A percentile compares a stretch with the other conserved stretches of the same genome.
Conservation (phyloP, 768 basidiomycete species). For the Pisolithus microcarpus region DNA sequence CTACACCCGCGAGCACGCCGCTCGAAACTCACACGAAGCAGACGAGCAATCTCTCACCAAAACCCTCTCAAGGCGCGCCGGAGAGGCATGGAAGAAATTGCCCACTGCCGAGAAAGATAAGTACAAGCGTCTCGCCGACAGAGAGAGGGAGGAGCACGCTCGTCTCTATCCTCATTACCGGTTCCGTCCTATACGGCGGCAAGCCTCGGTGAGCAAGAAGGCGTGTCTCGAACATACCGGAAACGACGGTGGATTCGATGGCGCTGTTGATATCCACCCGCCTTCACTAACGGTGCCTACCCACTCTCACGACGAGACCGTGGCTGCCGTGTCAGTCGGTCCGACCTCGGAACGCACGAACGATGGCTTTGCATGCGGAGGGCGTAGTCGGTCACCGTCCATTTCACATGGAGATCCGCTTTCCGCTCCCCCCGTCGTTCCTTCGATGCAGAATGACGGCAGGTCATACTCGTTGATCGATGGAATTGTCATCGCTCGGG, state of each 20-base stretch:
- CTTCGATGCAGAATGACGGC: neutral
- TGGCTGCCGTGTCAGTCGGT: neutral
- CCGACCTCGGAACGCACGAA: neutral
- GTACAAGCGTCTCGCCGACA: constrained; percentile 48
- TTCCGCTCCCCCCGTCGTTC: neutral
- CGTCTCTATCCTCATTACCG: constrained; percentile 55
- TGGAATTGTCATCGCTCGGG: neutral
- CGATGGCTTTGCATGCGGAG: neutral
- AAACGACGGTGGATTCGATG: constrained; percentile 2
- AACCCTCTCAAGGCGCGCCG: constrained; percentile 67
- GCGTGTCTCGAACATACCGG: constrained; percentile 11
- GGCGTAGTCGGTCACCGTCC: constrained; percentile 7
- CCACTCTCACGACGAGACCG: constrained; percentile 1
- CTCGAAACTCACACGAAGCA: constrained; percentile 27
- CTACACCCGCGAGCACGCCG: constrained; percentile 43
- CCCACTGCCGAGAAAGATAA: constrained; percentile 37
- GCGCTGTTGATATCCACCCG: neutral
- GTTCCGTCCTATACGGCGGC: constrained; percentile 49
- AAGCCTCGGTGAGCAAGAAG: constrained; percentile 14
- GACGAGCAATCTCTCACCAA: constrained; percentile 32
- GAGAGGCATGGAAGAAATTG: constrained; percentile 65
- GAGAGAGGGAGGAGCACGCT: constrained; percentile 52
- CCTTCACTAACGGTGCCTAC: constrained; percentile 14
- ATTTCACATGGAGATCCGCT: constrained; percentile 2
- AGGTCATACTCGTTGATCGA: constrained; percentile 4